Evolutionary conservation across 1,284 basidiomycete species (phyloP).

Genomic region (Malassezia japonica): DNA sequence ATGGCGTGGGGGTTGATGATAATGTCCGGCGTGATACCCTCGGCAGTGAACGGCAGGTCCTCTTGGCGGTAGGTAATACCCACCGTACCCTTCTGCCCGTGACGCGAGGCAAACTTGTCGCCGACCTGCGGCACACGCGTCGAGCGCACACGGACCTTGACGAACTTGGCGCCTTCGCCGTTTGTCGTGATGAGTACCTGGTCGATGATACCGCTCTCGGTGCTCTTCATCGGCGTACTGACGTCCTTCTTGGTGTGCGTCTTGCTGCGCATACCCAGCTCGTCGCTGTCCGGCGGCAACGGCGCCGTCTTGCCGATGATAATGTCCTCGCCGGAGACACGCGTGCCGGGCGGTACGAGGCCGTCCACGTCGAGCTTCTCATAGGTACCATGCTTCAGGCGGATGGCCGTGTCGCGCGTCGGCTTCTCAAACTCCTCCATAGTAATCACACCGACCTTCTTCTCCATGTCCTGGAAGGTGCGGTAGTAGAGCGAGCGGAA

Average conservation of each 20-base stretch:
- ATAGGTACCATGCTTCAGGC: conserved; percentile 97
- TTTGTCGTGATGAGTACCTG: conserved; percentile 95
- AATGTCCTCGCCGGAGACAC: conserved; percentile 92
- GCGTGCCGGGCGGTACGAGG: conserved; percentile 85
- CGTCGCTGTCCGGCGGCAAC: conserved; percentile 88
- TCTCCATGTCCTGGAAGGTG: conserved; percentile 92
- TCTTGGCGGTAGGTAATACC: conserved; percentile 98
- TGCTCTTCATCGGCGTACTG: conserved; percentile 93
- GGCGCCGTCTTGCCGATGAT: conserved; percentile 99
- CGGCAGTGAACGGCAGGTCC: conserved; percentile 97
- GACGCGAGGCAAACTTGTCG: conserved; percentile 98
- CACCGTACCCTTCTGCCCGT: conserved; percentile 98
- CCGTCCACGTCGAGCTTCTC: conserved; percentile 97
- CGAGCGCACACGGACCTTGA: conserved; percentile 91
- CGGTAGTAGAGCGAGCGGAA: conserved; percentile 99
- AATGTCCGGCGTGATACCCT: conserved; percentile 91
- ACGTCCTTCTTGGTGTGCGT: conserved; percentile 86
- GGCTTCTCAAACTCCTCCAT: conserved; percentile 94
- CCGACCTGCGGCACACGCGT: conserved; percentile 94
- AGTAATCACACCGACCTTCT: conserved; percentile 77
- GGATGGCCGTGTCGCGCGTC: conserved; percentile 77
- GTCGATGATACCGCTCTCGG: conserved; percentile 93
- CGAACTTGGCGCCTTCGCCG: conserved; percentile 90
- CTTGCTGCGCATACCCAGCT: conserved; percentile 85
- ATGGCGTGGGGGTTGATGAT: conserved; percentile 99